A percentile compares a stretch with the other conserved stretches of the same genome.
phyloP scores from a whole-genome alignment of 805 yeast genomes.

The Candida chauliodis region DNA sequence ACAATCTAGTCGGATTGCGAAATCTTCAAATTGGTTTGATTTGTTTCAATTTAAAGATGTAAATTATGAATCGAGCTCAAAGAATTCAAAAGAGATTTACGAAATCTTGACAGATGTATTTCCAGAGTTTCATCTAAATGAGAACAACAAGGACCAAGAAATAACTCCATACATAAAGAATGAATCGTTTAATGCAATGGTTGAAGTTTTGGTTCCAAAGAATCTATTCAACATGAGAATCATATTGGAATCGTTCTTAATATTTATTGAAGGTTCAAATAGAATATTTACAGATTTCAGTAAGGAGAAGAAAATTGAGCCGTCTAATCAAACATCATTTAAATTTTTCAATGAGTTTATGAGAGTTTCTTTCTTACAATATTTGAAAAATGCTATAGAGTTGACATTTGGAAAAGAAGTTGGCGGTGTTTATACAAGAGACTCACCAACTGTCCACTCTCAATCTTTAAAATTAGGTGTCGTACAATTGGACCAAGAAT shows the following conservation, averaged over 20 bases:
- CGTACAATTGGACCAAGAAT: slow-evolving; percentile 28
- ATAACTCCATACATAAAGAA: slow-evolving; percentile 52
- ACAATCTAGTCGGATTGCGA: slow-evolving; percentile 1
- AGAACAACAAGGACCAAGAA: slow-evolving; percentile 8
- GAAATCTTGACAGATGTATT: slow-evolving; percentile 56
- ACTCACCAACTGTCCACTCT: slow-evolving; percentile 2
- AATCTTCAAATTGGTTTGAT: slow-evolving; percentile 15
- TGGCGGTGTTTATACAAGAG: slow-evolving; percentile 14
- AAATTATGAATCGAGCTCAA: slow-evolving; percentile 16
- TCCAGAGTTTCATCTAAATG: slow-evolving; percentile 51
- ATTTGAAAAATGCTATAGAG: slow-evolving; percentile 54
- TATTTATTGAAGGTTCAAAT: slow-evolving; percentile 61
- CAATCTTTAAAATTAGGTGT: slow-evolving; percentile 22
- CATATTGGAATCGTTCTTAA: slow-evolving; percentile 66
- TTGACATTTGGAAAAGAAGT: slow-evolving; percentile 46
- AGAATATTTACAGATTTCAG: slow-evolving; percentile 20
- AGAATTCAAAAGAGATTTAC: slow-evolving; percentile 27
- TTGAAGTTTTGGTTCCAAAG: slow-evolving; percentile 64
- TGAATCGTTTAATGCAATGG: slow-evolving; percentile 52
- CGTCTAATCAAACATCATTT: slow-evolving; percentile 17
- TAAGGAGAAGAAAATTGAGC: slow-evolving; percentile 7
- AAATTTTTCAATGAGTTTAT: slow-evolving; percentile 62
- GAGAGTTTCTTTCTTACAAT: slow-evolving; percentile 60
- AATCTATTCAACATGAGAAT: slow-evolving; percentile 78
- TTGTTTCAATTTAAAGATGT: slow-evolving; percentile 33